Evolutionary conservation across 2,329 filamentous ascomycete genomes (phyloP), one percentile per base, ranked within the genome.

Genomic region (Ambrosiella cleistominuta): DNA sequence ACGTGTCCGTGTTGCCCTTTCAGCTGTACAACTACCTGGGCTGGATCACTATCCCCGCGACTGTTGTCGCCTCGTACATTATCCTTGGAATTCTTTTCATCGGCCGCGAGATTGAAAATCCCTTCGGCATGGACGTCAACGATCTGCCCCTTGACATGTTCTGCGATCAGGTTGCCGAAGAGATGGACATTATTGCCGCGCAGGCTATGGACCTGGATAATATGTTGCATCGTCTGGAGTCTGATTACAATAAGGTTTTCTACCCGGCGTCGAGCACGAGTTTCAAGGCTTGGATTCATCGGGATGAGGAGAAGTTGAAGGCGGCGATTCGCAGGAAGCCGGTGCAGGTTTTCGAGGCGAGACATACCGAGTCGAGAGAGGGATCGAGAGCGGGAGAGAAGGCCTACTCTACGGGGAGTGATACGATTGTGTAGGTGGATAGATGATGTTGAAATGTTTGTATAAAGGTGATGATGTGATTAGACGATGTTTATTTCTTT

Each of bases 91-190:
- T 93, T 51, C 71, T 76, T 38, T 72, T 77, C 62, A 91, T 91
- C 64, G 87, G 87, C 44, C 80, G 81, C 62, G 86, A 93, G 69
- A 85, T 93, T 62, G 87, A 93, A 69, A 88, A 93, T 65, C 87
- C 87, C 5, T 93, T 93, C 68, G 87, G 87, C 59, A 75, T 82
- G 62, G 87, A 93, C 62, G 86, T 90, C 64, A 93, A 93, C 66
- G 87, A 93, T 68, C 71, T 90, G 47, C 84, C 85, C 0, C 75
- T 90, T 2, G 87, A 91, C 66, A 72, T 75, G 12, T 94, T 82
- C 73, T 93, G 87, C 70, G 76, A 82, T 42, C 84, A 89, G 65
- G 75, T 93, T 47, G 79, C 83, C 19, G 69, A 76, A 38, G 88
- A 94, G 64, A 74, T 93, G 63, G 85, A 91, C 66, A 80, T 85